A percentile compares a stretch with the other conserved stretches of the same genome.
Conservation (phyloP, 1,139 yeast genomes). For the Taphrina deformans region DNA sequence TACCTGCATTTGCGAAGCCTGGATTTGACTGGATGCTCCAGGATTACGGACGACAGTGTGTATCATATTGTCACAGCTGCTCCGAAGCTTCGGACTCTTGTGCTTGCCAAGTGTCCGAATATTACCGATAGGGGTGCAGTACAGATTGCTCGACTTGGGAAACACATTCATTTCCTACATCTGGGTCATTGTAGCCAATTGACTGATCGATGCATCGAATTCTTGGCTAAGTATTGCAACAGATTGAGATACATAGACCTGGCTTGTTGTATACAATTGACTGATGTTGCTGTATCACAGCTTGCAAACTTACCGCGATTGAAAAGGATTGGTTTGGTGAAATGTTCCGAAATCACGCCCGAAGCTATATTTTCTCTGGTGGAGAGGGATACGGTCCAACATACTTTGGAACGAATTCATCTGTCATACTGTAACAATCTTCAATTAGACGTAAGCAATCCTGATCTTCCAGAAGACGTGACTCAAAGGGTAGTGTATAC, state of each 20-base stretch:
- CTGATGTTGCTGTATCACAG: slow-evolving; percentile 79
- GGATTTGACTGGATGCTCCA: slow-evolving; percentile 81
- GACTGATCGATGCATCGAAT: slow-evolving; percentile 82
- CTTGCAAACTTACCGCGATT: slow-evolving; percentile 75
- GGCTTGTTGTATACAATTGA: slow-evolving; percentile 89
- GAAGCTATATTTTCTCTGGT: slow-evolving; percentile 78
- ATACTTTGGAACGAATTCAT: slow-evolving; percentile 85
- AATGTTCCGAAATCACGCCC: slow-evolving; percentile 85
- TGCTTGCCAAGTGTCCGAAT: slow-evolving; percentile 82
- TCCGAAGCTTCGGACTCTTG: slow-evolving; percentile 83
- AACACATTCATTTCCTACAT: slow-evolving; percentile 83
- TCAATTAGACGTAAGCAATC: slow-evolving; percentile 46
- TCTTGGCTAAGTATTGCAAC: slow-evolving; percentile 74
- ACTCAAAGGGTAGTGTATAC: slow-evolving; percentile 42
- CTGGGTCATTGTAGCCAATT: slow-evolving; percentile 90
- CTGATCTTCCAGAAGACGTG: not conserved
- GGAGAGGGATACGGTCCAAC: slow-evolving; percentile 66
- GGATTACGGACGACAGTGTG: slow-evolving; percentile 77
- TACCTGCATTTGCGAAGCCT: slow-evolving; percentile 59
- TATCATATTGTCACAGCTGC: slow-evolving; percentile 72
- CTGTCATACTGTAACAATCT: slow-evolving; percentile 85
- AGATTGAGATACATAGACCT: slow-evolving; percentile 89
- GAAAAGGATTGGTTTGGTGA: slow-evolving; percentile 88
- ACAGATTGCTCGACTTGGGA: slow-evolving; percentile 71
- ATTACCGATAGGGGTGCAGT: slow-evolving; percentile 80